Percentiles rank a stretch among this genome's conserved stretches.
Conservation (phyloP, 73 alveolate species). For the Paramecium caudatum region DNA sequence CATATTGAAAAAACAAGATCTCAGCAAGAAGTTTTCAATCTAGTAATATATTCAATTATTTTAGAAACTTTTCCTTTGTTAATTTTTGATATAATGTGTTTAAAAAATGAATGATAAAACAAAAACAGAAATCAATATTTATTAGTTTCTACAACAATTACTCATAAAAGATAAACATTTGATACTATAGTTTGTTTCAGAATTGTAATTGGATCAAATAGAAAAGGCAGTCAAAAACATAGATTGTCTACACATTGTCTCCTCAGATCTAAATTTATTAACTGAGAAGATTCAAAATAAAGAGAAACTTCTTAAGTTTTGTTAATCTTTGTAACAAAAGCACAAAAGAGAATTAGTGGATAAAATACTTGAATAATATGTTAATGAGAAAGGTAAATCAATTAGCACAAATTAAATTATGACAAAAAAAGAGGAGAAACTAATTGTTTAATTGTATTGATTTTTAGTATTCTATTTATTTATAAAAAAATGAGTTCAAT, state of each 20-base stretch:
- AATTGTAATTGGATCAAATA: background rate
- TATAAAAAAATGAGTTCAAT: conserved; percentile 12
- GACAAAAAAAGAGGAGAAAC: too few species aligned
- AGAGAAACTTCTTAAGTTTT: background rate
- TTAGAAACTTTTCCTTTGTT: conserved; percentile 16
- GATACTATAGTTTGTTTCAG: background rate
- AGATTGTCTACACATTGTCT: background rate
- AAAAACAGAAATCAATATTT: background rate
- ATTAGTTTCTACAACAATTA: background rate
- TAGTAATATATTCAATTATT: background rate
- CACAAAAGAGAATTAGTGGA: background rate
- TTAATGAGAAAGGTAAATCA: background rate
- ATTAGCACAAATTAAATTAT: too few species aligned
- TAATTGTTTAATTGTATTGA: too few species aligned
- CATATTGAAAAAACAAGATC: background rate
- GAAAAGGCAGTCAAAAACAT: conserved; percentile 3
- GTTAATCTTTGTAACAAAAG: background rate
- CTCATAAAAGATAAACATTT: background rate
- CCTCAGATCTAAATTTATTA: background rate
- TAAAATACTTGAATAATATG: background rate
- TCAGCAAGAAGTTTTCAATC: background rate
- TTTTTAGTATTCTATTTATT: too few species aligned
- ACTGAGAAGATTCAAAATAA: background rate
- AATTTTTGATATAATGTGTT: background rate
- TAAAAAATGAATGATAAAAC: background rate